Evolutionary conservation across 2,329 filamentous ascomycete species (phyloP).

Genomic region (Metarhizium rileyi): DNA sequence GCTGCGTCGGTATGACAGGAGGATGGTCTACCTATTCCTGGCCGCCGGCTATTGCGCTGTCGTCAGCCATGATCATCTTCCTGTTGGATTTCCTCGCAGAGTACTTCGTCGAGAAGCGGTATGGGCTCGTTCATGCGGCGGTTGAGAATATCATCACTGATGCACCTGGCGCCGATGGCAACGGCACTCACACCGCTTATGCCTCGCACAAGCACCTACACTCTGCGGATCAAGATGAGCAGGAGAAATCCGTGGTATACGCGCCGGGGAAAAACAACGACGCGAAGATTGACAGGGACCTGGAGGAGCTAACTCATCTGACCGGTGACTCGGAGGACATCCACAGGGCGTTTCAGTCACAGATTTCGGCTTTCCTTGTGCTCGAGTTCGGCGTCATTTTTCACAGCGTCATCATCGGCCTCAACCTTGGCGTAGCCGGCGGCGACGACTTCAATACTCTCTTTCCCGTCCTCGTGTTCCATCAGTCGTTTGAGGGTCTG

Average conservation of each 20-base stretch:
- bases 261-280: neutral
- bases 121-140: constrained; percentile 18
- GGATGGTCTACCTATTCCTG: constrained; percentile 41
- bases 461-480: constrained; percentile 52
- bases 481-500: constrained; percentile 54
- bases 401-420: constrained; percentile 53
- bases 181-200: neutral
- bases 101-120: constrained; percentile 38
- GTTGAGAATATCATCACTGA: constrained; percentile 19
- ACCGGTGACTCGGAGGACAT: constrained; percentile 8
- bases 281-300: constrained; percentile 10
- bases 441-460: constrained; percentile 46
- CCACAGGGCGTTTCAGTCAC: constrained; percentile 18
- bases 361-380: constrained; percentile 36
- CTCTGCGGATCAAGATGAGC: constrained; percentile 28
- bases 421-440: constrained; percentile 47
- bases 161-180: neutral
- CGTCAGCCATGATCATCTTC: constrained; percentile 38
- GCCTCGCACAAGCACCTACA: constrained; percentile 28
- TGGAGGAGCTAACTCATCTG: constrained; percentile 13
- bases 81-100: constrained; percentile 40
- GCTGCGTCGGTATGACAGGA: constrained; percentile 36
- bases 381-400: constrained; percentile 54
- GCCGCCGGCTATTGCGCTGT: constrained; percentile 40
- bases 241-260: neutral